Evolutionary conservation across 164 flowering plant genomes (phyloP).

Genomic region (Stephania yunnanensis): DNA sequence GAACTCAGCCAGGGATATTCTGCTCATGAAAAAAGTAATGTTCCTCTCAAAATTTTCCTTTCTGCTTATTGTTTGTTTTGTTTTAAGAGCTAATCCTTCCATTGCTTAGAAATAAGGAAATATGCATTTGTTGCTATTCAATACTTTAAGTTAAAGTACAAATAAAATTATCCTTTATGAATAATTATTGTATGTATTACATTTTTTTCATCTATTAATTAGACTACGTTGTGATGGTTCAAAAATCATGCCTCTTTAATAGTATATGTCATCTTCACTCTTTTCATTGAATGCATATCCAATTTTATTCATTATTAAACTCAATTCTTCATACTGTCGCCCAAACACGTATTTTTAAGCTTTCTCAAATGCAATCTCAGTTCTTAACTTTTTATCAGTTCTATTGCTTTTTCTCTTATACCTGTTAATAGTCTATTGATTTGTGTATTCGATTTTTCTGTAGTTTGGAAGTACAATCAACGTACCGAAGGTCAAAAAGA

Average conservation of each 20-base stretch:
- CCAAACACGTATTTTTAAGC: not conserved
- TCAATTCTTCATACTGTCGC: too few relatives aligned
- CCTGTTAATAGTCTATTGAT: too few relatives aligned
- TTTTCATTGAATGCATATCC: too few relatives aligned
- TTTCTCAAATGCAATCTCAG: not conserved
- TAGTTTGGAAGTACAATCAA: slow-evolving; percentile 89
- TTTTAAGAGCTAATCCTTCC: too few relatives aligned
- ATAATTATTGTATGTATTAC: too few relatives aligned
- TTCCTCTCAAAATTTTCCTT: not conserved
- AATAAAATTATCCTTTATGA: too few relatives aligned
- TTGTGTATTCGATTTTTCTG: slow-evolving; percentile 1
- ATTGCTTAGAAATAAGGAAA: too few relatives aligned
- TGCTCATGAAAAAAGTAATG: slow-evolving; percentile 83
- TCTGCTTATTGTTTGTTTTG: not conserved
- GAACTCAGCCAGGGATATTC: slow-evolving; percentile 73
- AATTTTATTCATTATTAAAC: too few relatives aligned
- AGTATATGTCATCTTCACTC: too few relatives aligned
- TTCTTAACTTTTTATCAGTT: not conserved
- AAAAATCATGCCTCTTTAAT: too few relatives aligned
- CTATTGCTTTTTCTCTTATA: too few relatives aligned
- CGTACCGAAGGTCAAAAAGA: slow-evolving; percentile 72
- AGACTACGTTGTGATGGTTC: too few relatives aligned
- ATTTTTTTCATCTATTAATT: not conserved
- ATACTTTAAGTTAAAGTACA: not conserved
- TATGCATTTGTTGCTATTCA: not conserved